Conservation (phyloP, 352 stramenopile genomes). For the Pythium insidiosum region DNA sequence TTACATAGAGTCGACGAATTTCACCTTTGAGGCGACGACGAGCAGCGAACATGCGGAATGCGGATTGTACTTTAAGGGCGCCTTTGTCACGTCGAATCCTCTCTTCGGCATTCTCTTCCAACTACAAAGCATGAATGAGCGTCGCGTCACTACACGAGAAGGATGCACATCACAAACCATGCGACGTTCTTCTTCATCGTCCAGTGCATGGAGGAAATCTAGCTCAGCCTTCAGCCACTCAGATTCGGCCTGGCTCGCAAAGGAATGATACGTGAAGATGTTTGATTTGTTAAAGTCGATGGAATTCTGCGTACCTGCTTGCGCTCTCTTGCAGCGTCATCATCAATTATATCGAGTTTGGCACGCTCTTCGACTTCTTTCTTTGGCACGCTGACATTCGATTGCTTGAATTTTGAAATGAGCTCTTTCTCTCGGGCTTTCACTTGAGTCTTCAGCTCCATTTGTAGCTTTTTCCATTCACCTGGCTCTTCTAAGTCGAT, state of each 20-base stretch:
- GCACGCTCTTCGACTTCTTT: slow-evolving; percentile 40
- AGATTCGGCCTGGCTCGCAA: slow-evolving; percentile 24
- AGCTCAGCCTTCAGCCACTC: slow-evolving; percentile 47
- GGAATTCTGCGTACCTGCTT: no score
- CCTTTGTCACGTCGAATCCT: slow-evolving; percentile 27
- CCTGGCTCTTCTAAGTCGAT: slow-evolving; percentile 39
- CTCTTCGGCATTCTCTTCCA: slow-evolving; percentile 30
- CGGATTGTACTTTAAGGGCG: slow-evolving; percentile 39
- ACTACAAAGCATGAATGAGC: no score
- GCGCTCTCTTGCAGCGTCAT: slow-evolving; percentile 42
- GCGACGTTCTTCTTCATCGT: slow-evolving; percentile 32
- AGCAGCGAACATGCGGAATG: slow-evolving; percentile 46
- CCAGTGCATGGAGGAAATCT: slow-evolving; percentile 40
- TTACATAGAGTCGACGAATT: slow-evolving; percentile 40
- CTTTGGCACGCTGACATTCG: slow-evolving; percentile 28
- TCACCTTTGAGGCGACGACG: slow-evolving; percentile 36
- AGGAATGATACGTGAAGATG: no score
- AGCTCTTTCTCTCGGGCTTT: slow-evolving; percentile 31
- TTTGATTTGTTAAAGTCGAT: no score
- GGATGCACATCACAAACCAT: slow-evolving; percentile 18
- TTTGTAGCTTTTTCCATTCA: slow-evolving; percentile 36
- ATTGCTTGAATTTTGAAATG: slow-evolving; percentile 33
- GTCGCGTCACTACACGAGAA: slow-evolving; percentile 2
- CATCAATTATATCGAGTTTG: slow-evolving; percentile 35
- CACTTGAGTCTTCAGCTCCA: slow-evolving; percentile 24